Conservation (phyloP, 345 rosid genomes). For the Sonneratia alba region DNA sequence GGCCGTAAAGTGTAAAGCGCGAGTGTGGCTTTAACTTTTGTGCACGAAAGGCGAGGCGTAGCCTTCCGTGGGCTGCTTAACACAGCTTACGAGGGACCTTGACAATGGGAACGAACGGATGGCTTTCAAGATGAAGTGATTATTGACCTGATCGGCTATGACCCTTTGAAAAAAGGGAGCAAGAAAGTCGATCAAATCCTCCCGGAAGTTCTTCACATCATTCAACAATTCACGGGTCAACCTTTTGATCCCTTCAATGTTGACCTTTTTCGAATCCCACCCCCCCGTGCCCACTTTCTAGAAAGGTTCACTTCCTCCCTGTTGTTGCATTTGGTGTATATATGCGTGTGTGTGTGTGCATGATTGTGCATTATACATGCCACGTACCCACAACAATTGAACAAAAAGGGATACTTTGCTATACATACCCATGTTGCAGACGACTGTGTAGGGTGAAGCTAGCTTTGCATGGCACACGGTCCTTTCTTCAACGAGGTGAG, state of each 20-base stretch:
- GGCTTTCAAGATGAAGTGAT: slow-evolving; percentile 20
- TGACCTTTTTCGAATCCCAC: slow-evolving; percentile 23
- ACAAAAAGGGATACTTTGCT: no score
- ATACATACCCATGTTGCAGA: no score
- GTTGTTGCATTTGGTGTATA: not conserved
- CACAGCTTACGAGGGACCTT: slow-evolving; percentile 15
- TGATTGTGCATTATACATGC: no score
- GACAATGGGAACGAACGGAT: slow-evolving; percentile 7
- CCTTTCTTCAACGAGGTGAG: no score
- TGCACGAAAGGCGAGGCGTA: not conserved
- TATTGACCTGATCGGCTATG: not conserved
- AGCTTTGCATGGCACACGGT: no score
- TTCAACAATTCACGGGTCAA: slow-evolving; percentile 25
- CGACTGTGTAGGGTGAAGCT: no score
- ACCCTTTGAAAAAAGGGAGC: not conserved
- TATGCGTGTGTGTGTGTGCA: no score
- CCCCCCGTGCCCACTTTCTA: slow-evolving; percentile 14
- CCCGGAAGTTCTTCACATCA: slow-evolving; percentile 8
- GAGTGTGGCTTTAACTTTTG: not conserved
- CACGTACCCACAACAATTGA: no score
- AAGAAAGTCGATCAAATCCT: not conserved
- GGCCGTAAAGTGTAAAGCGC: not conserved
- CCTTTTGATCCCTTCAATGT: slow-evolving; percentile 24
- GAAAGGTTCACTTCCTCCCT: not conserved
- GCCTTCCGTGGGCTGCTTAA: not conserved